Percentiles rank a stretch among this genome's conserved stretches.
Conservation (phyloP, 169 alveolate genomes). For the Plasmodium gaboni region DNA sequence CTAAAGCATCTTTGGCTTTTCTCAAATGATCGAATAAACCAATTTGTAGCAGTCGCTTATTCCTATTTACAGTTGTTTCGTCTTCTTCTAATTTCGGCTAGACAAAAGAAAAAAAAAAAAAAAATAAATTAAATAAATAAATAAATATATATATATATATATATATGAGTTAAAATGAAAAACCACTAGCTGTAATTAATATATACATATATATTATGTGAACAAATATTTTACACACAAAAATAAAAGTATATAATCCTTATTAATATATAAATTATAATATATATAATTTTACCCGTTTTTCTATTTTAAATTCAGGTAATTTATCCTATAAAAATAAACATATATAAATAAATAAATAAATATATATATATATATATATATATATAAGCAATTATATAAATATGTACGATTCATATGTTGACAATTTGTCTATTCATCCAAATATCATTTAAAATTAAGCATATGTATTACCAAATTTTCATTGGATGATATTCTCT, state of each 20-base stretch:
- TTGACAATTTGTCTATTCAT: too few relatives aligned
- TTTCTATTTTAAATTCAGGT: constrained; percentile 62
- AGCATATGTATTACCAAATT: constrained; percentile 3
- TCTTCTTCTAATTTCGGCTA: constrained; percentile 80
- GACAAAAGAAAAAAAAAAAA: neutral
- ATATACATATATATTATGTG: neutral
- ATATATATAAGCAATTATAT: too few relatives aligned
- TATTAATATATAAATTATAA: neutral
- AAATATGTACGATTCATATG: too few relatives aligned
- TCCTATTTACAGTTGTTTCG: constrained; percentile 78
- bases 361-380: too few relatives aligned
- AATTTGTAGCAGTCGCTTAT: constrained; percentile 77
- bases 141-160: too few relatives aligned
- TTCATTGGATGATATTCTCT: neutral
- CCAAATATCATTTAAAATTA: neutral
- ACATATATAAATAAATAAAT: neutral
- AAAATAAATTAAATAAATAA: too few relatives aligned
- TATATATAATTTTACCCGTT: constrained; percentile 29
- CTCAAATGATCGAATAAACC: constrained; percentile 80
- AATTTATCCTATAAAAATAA: constrained; percentile 21
- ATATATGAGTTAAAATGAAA: too few relatives aligned
- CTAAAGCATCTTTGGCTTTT: constrained; percentile 82
- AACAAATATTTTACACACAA: neutral
- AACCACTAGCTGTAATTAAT: neutral
- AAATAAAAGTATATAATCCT: neutral